Evolutionary conservation across 176 grass and related monocot genomes (phyloP).

Genomic region (Echinochloa phyllopogon): DNA sequence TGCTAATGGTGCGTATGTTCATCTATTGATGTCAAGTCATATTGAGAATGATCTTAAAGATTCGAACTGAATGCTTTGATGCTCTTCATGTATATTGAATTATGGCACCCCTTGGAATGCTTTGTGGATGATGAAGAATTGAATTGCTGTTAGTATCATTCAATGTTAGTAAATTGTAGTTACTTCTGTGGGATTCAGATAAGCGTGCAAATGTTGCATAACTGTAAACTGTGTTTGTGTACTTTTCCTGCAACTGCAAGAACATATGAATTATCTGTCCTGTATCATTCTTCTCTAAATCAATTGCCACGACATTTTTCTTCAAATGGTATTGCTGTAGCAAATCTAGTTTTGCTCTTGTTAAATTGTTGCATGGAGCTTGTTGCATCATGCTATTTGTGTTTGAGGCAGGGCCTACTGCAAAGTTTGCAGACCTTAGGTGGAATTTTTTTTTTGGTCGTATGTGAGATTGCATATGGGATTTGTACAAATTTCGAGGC

Average conservation of each 20-base stretch:
- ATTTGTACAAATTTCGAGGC: slow-evolving; percentile 3
- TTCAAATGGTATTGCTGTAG: neutral
- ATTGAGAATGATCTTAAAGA: neutral
- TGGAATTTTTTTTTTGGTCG: neutral
- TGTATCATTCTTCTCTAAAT: neutral
- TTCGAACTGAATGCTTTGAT: slow-evolving; percentile 11
- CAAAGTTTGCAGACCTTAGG: neutral
- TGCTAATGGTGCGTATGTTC: neutral
- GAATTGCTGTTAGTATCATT: neutral
- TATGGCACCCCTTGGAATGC: neutral
- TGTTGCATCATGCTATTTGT: neutral
- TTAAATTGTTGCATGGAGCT: neutral
- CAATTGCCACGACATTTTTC: neutral
- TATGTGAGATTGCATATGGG: neutral
- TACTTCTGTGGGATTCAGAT: neutral
- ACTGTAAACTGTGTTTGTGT: neutral
- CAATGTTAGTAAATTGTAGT: neutral
- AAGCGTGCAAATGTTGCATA: neutral
- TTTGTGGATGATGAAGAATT: slow-evolving; percentile 1
- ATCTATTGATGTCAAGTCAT: neutral
- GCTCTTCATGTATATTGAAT: neutral
- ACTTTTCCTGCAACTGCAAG: neutral
- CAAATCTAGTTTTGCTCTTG: neutral
- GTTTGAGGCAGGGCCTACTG: neutral
- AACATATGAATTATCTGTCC: neutral